Base-by-base conservation (phyloP, 805 yeast genomes). In the Kurtzmaniella cleridarum region DNA sequence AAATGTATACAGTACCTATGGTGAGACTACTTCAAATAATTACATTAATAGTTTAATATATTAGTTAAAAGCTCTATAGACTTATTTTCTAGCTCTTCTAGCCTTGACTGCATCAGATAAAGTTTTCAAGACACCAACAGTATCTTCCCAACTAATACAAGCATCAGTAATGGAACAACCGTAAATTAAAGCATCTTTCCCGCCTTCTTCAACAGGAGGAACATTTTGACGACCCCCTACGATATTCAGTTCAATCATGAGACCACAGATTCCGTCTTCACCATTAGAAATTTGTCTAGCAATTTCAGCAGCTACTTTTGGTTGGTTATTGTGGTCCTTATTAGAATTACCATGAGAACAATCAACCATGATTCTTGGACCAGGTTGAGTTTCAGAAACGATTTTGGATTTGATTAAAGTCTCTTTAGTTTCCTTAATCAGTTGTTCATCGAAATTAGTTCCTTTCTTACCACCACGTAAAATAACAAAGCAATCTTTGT, bases 91-190 rank as follows among this genome's bases (percentile, higher is more conserved):
- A 34, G 35, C 43, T 73, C 97, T 82, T 73, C 97, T 83, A 35
- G 71, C 69, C 61, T 78, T 76, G 24, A 91, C 93, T 43, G 96
- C 95, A 27, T 75, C 75, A 18, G 97, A 81, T 53, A 91, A 76
- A 37, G 71, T 68, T 37, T 71, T 74, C 51, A 91, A 72, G 40
- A 88, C 91, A 18, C 61, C 65, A 35, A 73, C 91, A 13, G 98
- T 91, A 35, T 79, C 71, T 39, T 84, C 93, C 88, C 95, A 87
- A 43, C 87, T 76, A 44, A 91, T 89, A 73, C 98, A 91, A 26
- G 96, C 96, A 64, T 91, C 98, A n/a, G 98, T 91, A 53, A 91
- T 89, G 24, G 95, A 85, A 46, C 89, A 86, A 46, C 98, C 98
- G 66, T 91, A 91, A 55, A 84, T 78, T 64, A 91, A 76, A 12